Conservation (phyloP, 257 asterid genomes). For the Ocimum tenuiflorum region DNA sequence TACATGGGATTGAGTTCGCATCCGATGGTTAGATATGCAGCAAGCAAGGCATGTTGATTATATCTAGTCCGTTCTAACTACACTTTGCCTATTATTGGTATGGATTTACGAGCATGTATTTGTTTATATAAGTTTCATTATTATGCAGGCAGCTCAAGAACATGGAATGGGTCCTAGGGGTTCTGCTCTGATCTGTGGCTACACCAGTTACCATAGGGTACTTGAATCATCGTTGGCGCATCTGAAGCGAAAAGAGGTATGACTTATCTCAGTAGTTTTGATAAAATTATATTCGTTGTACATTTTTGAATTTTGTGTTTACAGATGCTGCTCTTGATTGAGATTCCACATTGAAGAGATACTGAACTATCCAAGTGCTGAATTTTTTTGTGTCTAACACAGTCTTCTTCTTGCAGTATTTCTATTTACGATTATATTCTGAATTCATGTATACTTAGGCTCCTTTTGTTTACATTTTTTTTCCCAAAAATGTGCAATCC, state of each 20-base stretch:
- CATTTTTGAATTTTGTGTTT: neutral
- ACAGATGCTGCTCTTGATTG: neutral
- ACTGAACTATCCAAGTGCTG: neutral
- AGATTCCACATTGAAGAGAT: constrained; percentile 1
- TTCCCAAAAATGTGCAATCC: too few relatives aligned
- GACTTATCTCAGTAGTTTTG: neutral
- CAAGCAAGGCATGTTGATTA: constrained; percentile 51
- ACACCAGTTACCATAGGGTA: constrained; percentile 78
- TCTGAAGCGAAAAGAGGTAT: constrained; percentile 82
- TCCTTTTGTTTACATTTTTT: too few relatives aligned
- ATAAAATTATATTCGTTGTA: neutral
- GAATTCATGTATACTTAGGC: neutral
- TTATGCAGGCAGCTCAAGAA: constrained; percentile 64
- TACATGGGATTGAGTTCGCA: constrained; percentile 90
- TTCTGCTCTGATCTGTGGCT: constrained; percentile 92
- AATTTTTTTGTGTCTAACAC: neutral
- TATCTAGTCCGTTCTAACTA: neutral
- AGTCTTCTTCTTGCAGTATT: neutral
- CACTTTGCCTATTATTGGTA: neutral
- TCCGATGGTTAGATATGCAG: constrained; percentile 70
- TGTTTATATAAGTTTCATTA: constrained; percentile 7
- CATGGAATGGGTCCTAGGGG: constrained; percentile 99
- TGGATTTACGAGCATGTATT: neutral
- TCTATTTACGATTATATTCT: neutral
- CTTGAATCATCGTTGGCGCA: constrained; percentile 76